Conservation (phyloP, 1,284 basidiomycete genomes). For the Cerrena zonata region DNA sequence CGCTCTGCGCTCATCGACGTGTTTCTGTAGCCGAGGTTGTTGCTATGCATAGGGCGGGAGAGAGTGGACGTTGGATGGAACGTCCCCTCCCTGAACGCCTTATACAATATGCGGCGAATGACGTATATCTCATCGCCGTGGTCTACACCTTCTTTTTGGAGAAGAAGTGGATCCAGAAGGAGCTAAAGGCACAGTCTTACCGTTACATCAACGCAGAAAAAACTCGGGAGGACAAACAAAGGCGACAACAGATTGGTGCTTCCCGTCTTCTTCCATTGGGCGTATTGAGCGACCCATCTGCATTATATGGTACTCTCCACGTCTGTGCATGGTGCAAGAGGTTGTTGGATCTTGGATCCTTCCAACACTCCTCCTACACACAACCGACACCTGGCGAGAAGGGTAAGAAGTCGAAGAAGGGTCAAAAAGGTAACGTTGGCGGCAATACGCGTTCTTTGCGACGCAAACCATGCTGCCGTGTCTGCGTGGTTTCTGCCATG, state of each 20-base stretch:
- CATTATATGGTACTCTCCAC: neutral
- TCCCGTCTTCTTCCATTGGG: neutral
- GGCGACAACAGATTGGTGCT: neutral
- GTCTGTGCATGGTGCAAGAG: neutral
- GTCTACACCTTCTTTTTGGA: neutral
- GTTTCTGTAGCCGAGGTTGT: conserved; percentile 2
- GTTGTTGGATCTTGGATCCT: neutral
- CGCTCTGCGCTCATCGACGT: neutral
- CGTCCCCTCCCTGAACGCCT: conserved; percentile 3
- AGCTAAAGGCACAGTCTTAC: neutral
- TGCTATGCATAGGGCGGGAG: conserved; percentile 6
- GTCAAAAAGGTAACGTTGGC: neutral
- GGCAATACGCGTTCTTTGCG: too few species aligned
- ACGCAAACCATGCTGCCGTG: neutral
- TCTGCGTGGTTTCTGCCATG: conserved; percentile 2
- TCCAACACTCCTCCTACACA: neutral
- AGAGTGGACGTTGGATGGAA: conserved; percentile 2
- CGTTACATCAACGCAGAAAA: neutral
- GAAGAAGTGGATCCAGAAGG: neutral
- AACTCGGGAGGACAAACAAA: neutral
- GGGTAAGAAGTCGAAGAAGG: neutral
- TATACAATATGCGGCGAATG: conserved; percentile 2
- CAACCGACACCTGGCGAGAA: neutral
- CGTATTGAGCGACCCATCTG: neutral
- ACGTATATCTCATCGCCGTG: conserved; percentile 3